Conservation (phyloP, 2,329 filamentous ascomycete genomes). For the Berkeleyomyces rouxiae region DNA sequence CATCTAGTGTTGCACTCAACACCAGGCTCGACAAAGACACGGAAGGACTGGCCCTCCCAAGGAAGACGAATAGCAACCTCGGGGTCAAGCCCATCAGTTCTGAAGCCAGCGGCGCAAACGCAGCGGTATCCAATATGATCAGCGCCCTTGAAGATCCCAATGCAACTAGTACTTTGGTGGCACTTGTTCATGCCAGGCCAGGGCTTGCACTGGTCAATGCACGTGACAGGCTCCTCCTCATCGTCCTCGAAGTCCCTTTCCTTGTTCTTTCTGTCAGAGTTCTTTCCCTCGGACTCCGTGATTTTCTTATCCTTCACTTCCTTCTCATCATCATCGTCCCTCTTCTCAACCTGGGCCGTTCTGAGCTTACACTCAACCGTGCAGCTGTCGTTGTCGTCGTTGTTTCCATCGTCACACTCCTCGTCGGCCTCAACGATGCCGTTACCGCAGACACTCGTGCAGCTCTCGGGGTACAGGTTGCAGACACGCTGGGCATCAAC, state of each 20-base stretch:
- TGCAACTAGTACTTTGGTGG: background rate
- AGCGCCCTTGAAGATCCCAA: background rate
- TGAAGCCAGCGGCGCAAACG: conserved; percentile 6
- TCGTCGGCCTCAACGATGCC: conserved; percentile 7
- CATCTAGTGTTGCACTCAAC: background rate
- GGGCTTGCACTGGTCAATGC: background rate
- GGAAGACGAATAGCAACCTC: conserved; percentile 1
- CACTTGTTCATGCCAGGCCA: background rate
- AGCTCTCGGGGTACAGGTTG: background rate
- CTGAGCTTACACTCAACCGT: background rate
- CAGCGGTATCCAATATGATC: background rate
- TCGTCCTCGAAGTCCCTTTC: background rate
- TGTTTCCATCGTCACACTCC: conserved; percentile 8
- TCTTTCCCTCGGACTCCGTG: background rate
- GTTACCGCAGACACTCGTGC: conserved; percentile 9
- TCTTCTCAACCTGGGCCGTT: background rate
- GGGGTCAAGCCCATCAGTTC: background rate
- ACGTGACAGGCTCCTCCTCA: background rate
- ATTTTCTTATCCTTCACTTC: no score
- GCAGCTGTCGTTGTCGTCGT: background rate
- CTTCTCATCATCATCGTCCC: background rate
- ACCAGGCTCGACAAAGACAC: conserved; percentile 2
- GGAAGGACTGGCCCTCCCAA: background rate
- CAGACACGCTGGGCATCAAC: conserved; percentile 7
- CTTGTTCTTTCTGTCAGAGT: background rate